Base-by-base conservation (phyloP, 1,284 basidiomycete genomes). In the Boletellus deceptivus region DNA sequence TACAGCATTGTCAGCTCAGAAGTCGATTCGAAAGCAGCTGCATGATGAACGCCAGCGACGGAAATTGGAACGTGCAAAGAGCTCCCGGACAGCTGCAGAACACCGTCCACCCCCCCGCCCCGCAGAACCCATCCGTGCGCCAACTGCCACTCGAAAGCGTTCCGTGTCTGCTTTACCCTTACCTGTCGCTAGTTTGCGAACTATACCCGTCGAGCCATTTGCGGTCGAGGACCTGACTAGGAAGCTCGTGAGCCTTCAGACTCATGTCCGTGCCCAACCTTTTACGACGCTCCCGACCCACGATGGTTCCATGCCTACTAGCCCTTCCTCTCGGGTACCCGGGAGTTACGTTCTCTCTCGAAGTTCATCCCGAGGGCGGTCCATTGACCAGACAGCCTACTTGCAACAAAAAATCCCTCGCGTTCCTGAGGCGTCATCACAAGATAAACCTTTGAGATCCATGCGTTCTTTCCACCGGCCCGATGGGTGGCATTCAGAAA, bases 1-100 rank as follows among this genome's bases (percentile, higher is more conserved):
- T 9, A 83, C 80, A 1, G 90, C 90, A 3, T 69, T 93, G 50
- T 78, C 73, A 6, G 90, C 89, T 13, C 90, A 93, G 62, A 81
- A 80, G 57, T 84, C 86, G 3, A 89, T 93, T 48, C 79, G 87
- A 17, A 73, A 75, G 43, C 79, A 89, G 63, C 81, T 88, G 22
- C 75, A 77, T 43, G 80, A 85, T 55, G 86, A 90, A 70, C 74
- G 83, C 43, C 79, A 83, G 33, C 74, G 78, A 57, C 73, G 80
- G 43, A 73, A 76, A 55, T 67, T 74, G 27, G 81, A 84, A 48
- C 75, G 78, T 13, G 75, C 71, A 61, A 71, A 45, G 46, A 54
- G 54, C 7, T 52, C 55, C 69, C 39, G 50, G 34, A 53, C 17
- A 39, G 51, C 35, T 33, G 49, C 48, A 44, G 47, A 46, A 10